Evolutionary conservation across 768 basidiomycete species (phyloP), one percentile per base, ranked within the genome.

Genomic region (Sporobolomyces roseus): DNA sequence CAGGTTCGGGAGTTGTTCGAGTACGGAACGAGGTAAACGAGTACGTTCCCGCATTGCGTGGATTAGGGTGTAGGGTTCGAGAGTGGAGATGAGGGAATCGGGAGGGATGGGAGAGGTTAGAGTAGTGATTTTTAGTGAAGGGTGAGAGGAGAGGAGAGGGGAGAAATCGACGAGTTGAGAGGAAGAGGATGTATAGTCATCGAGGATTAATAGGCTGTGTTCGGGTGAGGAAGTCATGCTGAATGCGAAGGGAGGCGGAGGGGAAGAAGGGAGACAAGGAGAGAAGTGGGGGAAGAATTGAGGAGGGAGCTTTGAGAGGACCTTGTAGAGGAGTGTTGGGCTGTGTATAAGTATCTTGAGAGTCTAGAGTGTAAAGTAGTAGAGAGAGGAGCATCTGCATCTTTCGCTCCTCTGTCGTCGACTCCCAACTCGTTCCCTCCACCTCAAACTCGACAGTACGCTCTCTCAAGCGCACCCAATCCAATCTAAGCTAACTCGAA

Each of bases 11-110:
- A 88, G 79, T 50, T 80, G 80, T 61, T 82, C 82, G 50, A 88
- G 75, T 14, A 86, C 70, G 1, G 81, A 78, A 9, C 79, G 76
- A 10, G 80, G 75, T 74, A 88, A 83, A 63, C 83, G 84, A 0
- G 87, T 87, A 35, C 87, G 80, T 72, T 88, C 87, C 58, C 87
- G 80, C 86, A 87, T 87, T 5, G 85, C 81, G 75, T 84, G 85
- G 27, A 88, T 80, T 49, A 88, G 82, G 8, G 83, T 77, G 76
- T 84, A 87, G 2, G 81, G 79, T 53, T 80, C 72, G 48, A 87
- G 79, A 60, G 85, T 80, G 46, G 81, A 74, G 13, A 81, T 82
- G 3, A 87, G 80, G 17, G 76, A 76, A 75, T 85, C 83, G 36
- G 62, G 25, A 2, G 76, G 75, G 48, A 86, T 75, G 1, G 85